Percentiles rank a stretch among this genome's conserved stretches.
These are phyloP conservation scores for Lipomyces yamadae DNA, from an alignment of 805 yeast species.

Conservation along the genomic window DNA sequence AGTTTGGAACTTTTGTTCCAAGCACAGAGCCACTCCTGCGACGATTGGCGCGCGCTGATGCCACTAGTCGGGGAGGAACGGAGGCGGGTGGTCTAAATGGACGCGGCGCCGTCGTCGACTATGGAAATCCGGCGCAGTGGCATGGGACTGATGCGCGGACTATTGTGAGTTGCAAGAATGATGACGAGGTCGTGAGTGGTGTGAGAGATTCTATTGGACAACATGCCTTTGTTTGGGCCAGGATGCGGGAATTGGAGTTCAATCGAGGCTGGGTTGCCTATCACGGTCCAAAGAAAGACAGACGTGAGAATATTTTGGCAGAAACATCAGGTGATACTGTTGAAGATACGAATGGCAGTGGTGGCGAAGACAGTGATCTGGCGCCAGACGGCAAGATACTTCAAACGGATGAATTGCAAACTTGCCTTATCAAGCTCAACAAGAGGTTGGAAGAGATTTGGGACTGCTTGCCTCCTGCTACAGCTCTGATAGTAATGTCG, in stretches of 20 bases:
- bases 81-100: slow-evolving; percentile 26
- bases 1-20: slow-evolving; percentile 58
- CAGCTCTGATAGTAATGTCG: slow-evolving; percentile 64
- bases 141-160: slow-evolving; percentile 45
- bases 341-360: not conserved
- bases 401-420: slow-evolving; percentile 3
- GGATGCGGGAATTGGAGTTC: slow-evolving; percentile 64
- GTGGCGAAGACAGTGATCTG: slow-evolving; percentile 3
- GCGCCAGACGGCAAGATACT: slow-evolving; percentile 8
- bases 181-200: slow-evolving; percentile 60
- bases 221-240: slow-evolving; percentile 58
- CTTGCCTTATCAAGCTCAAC: slow-evolving; percentile 49
- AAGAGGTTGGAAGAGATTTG: slow-evolving; percentile 56
- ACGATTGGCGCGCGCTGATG: slow-evolving; percentile 29
- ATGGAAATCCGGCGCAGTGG: slow-evolving; percentile 44
- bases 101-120: slow-evolving; percentile 46
- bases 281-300: slow-evolving; percentile 11
- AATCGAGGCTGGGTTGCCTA: slow-evolving; percentile 45
- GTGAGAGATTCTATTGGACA: slow-evolving; percentile 47
- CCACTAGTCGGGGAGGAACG: slow-evolving; percentile 11
- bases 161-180: slow-evolving; percentile 56
- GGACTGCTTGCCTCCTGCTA: slow-evolving; percentile 57
- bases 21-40: slow-evolving; percentile 37
- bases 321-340: not conserved
- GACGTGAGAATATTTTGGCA: slow-evolving; percentile 27